Evolutionary conservation across 129 eudicot genomes (phyloP).

Genomic region (Artemisia argyi): DNA sequence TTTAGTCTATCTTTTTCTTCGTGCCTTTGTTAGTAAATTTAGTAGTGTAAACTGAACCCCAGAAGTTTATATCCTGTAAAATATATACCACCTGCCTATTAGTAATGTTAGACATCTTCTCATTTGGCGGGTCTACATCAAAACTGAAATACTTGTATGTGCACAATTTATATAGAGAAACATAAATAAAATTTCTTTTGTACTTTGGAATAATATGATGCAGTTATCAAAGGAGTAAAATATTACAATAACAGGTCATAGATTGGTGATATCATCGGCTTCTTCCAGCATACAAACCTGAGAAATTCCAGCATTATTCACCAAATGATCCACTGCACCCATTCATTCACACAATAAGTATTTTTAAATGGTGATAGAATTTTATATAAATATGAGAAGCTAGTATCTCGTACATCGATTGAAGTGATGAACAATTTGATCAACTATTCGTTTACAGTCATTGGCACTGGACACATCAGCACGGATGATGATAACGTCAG

Average conservation of each 20-base stretch:
- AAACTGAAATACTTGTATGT: background rate
- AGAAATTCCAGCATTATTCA: conserved; percentile 38
- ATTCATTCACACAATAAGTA: background rate
- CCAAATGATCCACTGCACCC: conserved; percentile 44
- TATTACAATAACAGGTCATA: conserved; percentile 39
- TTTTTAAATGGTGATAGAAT: background rate
- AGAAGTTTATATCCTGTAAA: conserved; percentile 51
- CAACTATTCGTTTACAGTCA: background rate
- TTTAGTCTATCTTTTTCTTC: too few relatives aligned
- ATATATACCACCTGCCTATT: background rate
- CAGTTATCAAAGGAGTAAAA: background rate
- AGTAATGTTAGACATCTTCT: background rate
- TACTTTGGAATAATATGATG: too few relatives aligned
- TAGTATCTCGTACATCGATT: background rate
- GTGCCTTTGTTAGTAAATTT: too few relatives aligned
- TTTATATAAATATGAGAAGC: too few relatives aligned
- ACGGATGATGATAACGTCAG: background rate
- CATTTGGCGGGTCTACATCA: background rate
- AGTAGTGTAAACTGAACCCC: conserved; percentile 44
- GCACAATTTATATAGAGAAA: background rate
- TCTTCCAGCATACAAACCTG: conserved; percentile 37
- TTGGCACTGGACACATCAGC: background rate
- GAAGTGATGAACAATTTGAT: background rate
- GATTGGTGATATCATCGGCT: conserved; percentile 12
- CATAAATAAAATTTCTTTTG: background rate